Evolutionary conservation across 2,329 filamentous ascomycete species (phyloP).

Genomic region (Colletotrichum navitas): DNA sequence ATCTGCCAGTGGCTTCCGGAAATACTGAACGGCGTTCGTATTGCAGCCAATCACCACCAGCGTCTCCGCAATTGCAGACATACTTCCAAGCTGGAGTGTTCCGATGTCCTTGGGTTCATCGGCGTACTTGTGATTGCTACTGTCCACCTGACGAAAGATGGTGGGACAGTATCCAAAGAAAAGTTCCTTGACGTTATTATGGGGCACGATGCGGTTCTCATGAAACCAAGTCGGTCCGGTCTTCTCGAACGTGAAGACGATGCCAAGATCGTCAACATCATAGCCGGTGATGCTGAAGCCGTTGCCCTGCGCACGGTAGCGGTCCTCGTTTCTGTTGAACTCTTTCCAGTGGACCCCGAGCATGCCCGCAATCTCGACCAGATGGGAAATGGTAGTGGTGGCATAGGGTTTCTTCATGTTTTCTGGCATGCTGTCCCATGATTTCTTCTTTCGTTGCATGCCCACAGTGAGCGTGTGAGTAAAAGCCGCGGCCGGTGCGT

Average conservation of each 20-base stretch:
- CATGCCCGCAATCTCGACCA: slow-evolving; percentile 53
- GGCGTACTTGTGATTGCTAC: slow-evolving; percentile 36
- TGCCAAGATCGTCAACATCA: slow-evolving; percentile 51
- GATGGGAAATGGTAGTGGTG: slow-evolving; percentile 52
- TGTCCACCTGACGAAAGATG: slow-evolving; percentile 48
- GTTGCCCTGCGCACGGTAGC: slow-evolving; percentile 54
- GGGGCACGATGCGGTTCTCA: slow-evolving; percentile 53
- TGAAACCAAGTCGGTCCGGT: slow-evolving; percentile 53
- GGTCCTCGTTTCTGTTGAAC: slow-evolving; percentile 53
- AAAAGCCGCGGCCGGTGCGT: background rate
- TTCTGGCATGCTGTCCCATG: slow-evolving; percentile 38
- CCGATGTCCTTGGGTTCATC: slow-evolving; percentile 44
- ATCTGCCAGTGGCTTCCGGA: slow-evolving; percentile 43
- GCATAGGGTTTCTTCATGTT: slow-evolving; percentile 50
- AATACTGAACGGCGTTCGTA: slow-evolving; percentile 50
- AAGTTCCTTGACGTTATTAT: slow-evolving; percentile 53
- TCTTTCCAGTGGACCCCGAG: slow-evolving; percentile 57
- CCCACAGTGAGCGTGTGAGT: slow-evolving; percentile 30
- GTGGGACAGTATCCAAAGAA: slow-evolving; percentile 57
- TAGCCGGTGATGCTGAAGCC: slow-evolving; percentile 52
- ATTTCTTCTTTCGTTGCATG: slow-evolving; percentile 40
- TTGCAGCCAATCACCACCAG: slow-evolving; percentile 56
- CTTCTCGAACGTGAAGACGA: slow-evolving; percentile 56
- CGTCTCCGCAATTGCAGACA: slow-evolving; percentile 52
- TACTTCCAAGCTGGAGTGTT: slow-evolving; percentile 43